Evolutionary conservation across 768 basidiomycete genomes (phyloP).

Genomic region (Boletus subcaerulescens): DNA sequence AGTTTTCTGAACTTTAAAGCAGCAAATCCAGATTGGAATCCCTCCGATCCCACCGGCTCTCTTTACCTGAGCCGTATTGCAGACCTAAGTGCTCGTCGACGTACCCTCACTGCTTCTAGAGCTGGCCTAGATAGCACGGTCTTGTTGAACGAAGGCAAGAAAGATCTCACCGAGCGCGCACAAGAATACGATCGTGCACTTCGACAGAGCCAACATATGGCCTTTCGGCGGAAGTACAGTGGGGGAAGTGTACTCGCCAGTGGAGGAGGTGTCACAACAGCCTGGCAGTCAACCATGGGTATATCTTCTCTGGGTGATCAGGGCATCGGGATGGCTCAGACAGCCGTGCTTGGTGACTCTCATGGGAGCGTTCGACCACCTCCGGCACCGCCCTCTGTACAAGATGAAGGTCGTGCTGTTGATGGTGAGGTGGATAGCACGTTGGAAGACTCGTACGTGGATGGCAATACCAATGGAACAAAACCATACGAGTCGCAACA

Average conservation of each 20-base stretch:
- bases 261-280: slow-evolving; percentile 49
- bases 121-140: slow-evolving; percentile 26
- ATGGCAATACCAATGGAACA: slow-evolving; percentile 49
- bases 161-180: slow-evolving; percentile 48
- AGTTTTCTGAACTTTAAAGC: slow-evolving; percentile 95
- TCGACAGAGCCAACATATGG: slow-evolving; percentile 61
- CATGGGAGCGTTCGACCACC: slow-evolving; percentile 48
- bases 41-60: slow-evolving; percentile 86
- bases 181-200: slow-evolving; percentile 76
- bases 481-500: slow-evolving; percentile 39
- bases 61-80: slow-evolving; percentile 86
- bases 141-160: slow-evolving; percentile 34
- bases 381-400: slow-evolving; percentile 23
- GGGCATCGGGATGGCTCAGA: slow-evolving; percentile 57
- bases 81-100: slow-evolving; percentile 53
- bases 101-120: slow-evolving; percentile 29
- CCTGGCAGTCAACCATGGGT: slow-evolving; percentile 42
- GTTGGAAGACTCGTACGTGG: slow-evolving; percentile 70
- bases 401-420: slow-evolving; percentile 45
- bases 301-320: slow-evolving; percentile 39
- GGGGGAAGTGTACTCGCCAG: slow-evolving; percentile 32
- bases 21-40: slow-evolving; percentile 94
- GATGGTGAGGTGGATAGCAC: slow-evolving; percentile 61
- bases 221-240: slow-evolving; percentile 40
- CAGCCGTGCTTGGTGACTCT: slow-evolving; percentile 73